A percentile compares a stretch with the other conserved stretches of the same genome.
Conservation (phyloP, 1,284 basidiomycete species). For the Sporisorium iseilematis-ciliati region DNA sequence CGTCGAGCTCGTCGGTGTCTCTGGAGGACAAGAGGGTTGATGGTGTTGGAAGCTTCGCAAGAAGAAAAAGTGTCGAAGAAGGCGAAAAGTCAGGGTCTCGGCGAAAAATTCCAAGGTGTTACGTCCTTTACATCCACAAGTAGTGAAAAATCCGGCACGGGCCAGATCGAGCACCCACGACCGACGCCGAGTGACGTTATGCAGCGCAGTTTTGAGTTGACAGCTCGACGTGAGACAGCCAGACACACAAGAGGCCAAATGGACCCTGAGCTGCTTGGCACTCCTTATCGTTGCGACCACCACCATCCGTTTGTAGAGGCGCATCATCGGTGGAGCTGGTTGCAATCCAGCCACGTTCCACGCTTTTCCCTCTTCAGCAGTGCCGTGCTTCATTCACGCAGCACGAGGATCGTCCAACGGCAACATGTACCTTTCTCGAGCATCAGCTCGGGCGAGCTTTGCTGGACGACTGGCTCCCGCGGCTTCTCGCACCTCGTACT, state of each 20-base stretch:
- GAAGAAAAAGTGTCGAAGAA: slow-evolving; percentile 10
- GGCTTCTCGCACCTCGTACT: not conserved
- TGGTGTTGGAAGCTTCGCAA: not conserved
- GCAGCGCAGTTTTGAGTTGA: not conserved
- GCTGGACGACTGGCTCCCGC: not conserved
- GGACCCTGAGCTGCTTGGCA: slow-evolving; percentile 27
- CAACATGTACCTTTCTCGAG: slow-evolving; percentile 31
- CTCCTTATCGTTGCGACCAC: not conserved
- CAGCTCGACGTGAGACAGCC: not conserved
- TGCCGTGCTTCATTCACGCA: not conserved
- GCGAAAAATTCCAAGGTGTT: not conserved
- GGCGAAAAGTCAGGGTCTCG: slow-evolving; percentile 3
- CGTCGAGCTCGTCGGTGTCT: not conserved
- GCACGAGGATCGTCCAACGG: not conserved
- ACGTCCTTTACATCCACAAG: not conserved
- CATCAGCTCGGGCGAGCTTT: slow-evolving; percentile 5
- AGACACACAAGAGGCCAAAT: not conserved
- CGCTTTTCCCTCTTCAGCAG: not conserved
- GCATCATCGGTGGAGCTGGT: not conserved
- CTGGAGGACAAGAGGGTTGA: not conserved
- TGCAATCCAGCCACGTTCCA: not conserved
- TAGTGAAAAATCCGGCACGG: slow-evolving; percentile 10
- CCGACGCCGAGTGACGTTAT: slow-evolving; percentile 34
- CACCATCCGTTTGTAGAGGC: not conserved
- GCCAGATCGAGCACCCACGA: slow-evolving; percentile 18